phyloP scores from a whole-genome alignment of 108 stramenopile species.

The Skeletonema costatum region DNA sequence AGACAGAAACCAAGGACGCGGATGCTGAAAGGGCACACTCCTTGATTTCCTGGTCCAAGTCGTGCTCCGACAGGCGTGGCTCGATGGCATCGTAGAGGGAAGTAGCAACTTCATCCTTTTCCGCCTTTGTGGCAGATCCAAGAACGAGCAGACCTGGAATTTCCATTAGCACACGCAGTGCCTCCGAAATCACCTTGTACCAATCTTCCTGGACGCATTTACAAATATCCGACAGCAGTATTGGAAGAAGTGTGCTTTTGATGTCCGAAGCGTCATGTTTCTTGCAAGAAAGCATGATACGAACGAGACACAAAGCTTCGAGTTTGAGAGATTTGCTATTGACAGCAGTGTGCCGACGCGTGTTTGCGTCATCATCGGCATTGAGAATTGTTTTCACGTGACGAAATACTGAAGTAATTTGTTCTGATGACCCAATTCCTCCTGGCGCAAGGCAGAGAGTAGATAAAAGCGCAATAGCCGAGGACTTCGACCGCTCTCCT shows the following conservation, averaged over 20 bases:
- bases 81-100: slow-evolving; percentile 85
- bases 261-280: slow-evolving; percentile 56
- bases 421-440: slow-evolving; percentile 73
- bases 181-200: slow-evolving; percentile 97
- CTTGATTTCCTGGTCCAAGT: slow-evolving; percentile 98
- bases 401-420: slow-evolving; percentile 70
- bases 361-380: slow-evolving; percentile 31
- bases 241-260: slow-evolving; percentile 48
- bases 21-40: slow-evolving; percentile 84
- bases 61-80: slow-evolving; percentile 90
- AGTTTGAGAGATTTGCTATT: slow-evolving; percentile 88
- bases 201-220: slow-evolving; percentile 88
- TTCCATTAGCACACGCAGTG: slow-evolving; percentile 82
- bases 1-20: slow-evolving; percentile 59
- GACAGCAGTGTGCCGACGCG: slow-evolving; percentile 44
- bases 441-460: slow-evolving; percentile 75
- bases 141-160: slow-evolving; percentile 66
- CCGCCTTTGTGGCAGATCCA: slow-evolving; percentile 46
- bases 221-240: slow-evolving; percentile 74
- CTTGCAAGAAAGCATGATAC: slow-evolving; percentile 66
- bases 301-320: slow-evolving; percentile 88
- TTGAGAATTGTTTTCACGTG: slow-evolving; percentile 69
- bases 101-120: slow-evolving; percentile 59
- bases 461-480: slow-evolving; percentile 69
- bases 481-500: slow-evolving; percentile 79